Base-by-base conservation (phyloP, 2,329 filamentous ascomycete genomes). In the Apiospora marii region DNA sequence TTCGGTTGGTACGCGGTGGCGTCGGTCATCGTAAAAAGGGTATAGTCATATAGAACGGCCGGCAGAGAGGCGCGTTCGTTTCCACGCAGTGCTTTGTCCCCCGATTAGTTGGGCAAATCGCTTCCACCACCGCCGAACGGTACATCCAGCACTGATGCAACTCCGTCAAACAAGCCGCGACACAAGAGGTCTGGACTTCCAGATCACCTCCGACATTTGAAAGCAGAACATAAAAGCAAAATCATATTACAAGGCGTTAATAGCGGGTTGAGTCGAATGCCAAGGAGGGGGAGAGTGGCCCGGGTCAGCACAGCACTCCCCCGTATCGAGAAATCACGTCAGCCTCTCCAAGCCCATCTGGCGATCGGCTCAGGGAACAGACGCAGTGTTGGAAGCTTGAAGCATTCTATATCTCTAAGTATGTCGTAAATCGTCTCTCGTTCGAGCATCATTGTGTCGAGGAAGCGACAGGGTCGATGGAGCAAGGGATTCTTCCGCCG, bases 341-440 rank as follows among this genome's bases (percentile, higher is more conserved):
- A 13, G 58, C 58, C 41, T 64, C 58, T 64, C 58, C 58, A n/a
- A 41, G 30, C 34, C 58, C 30, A 64, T 64, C 58, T 64, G 22
- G 34, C 34, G 58, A 64, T 64, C 58, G 34, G 58, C 58, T 64
- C 41, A 61, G 58, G 30, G 34, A n/a, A 64, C 37, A 34, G 58
- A 64, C 58, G 58, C 58, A 64, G 34, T 41, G 58, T 64, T 64
- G 41, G 44, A 74, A 72, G 74, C 73, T 74, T 72, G 75, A 78
- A 76, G 75, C 70, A 75, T 75, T 76, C 78, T 77, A 72, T 73
- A 72, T 73, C 58, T 81, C 78, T 81, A 80, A 80, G 76, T 81
- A 79, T 80, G 76, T 81, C 80, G 76, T 81, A 80, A 81, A 74
- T 81, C 80, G 77, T 81, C 79, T 80, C 79, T 81, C 80, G 75